Evolutionary conservation across 441 rosid species (phyloP).

Genomic region (Daphne laureola): DNA sequence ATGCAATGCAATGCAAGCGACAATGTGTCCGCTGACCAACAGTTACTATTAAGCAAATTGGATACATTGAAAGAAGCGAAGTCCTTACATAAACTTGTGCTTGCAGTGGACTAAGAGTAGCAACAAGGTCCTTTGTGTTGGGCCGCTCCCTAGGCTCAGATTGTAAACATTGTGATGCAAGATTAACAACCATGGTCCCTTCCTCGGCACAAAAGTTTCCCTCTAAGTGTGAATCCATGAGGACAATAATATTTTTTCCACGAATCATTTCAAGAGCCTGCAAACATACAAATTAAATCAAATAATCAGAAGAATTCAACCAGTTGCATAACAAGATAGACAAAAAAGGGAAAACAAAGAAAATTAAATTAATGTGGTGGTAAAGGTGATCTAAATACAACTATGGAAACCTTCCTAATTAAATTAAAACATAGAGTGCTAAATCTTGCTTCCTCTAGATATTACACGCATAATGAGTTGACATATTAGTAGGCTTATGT

Average conservation of each 20-base stretch:
- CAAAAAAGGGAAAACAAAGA: too few relatives aligned
- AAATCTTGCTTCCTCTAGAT: too few relatives aligned
- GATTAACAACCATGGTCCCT: slow-evolving; percentile 53
- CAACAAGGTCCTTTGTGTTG: slow-evolving; percentile 46
- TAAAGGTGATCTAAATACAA: too few relatives aligned
- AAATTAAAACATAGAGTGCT: too few relatives aligned
- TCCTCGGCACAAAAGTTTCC: slow-evolving; percentile 68
- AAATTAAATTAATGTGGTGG: too few relatives aligned
- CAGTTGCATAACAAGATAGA: too few relatives aligned
- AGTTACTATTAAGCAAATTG: not conserved
- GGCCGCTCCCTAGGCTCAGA: slow-evolving; percentile 66
- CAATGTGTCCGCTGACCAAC: too few relatives aligned
- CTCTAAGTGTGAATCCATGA: slow-evolving; percentile 82
- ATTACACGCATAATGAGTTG: too few relatives aligned
- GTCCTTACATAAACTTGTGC: slow-evolving; percentile 47
- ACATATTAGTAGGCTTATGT: too few relatives aligned
- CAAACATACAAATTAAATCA: slow-evolving; percentile 12
- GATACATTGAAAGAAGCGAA: slow-evolving; percentile 5
- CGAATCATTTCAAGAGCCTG: slow-evolving; percentile 81
- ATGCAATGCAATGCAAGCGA: too few relatives aligned
- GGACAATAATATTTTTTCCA: slow-evolving; percentile 38
- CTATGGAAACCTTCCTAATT: too few relatives aligned
- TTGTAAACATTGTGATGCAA: slow-evolving; percentile 71
- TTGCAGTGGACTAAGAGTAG: slow-evolving; percentile 59
- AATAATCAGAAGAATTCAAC: slow-evolving; percentile 1